Evolutionary conservation across 331 rosid species (phyloP).

Genomic region (Ulmus americana): DNA sequence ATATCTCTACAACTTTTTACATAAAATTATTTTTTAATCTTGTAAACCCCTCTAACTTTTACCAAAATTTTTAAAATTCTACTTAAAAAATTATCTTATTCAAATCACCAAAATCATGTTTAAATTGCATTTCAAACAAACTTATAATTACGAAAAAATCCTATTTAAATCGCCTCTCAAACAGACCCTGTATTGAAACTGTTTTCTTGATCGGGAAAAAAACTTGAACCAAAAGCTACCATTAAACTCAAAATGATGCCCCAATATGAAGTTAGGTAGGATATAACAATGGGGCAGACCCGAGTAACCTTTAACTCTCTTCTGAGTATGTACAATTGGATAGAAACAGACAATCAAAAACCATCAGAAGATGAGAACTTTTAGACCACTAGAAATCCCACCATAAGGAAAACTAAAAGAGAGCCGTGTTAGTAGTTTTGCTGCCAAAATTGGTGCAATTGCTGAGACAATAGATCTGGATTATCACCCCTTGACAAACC

Average conservation of each 20-base stretch:
- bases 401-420: not conserved
- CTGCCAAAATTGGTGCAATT: slow-evolving; percentile 46
- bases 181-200: not conserved
- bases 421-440: slow-evolving; percentile 24
- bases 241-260: slow-evolving; percentile 17
- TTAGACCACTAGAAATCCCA: slow-evolving; percentile 17
- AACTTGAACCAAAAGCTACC: slow-evolving; percentile 11
- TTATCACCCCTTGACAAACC: slow-evolving; percentile 15
- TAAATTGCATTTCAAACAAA: too few relatives aligned
- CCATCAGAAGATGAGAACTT: slow-evolving; percentile 12
- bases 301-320: slow-evolving; percentile 8
- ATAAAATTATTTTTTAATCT: too few relatives aligned
- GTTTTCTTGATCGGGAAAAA: slow-evolving; percentile 2
- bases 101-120: too few relatives aligned
- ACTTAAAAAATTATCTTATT: too few relatives aligned
- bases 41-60: too few relatives aligned
- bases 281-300: slow-evolving; percentile 21
- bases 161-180: too few relatives aligned
- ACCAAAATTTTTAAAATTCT: too few relatives aligned
- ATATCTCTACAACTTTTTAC: too few relatives aligned
- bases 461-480: slow-evolving; percentile 33
- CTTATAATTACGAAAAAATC: too few relatives aligned
- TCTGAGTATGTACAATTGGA: slow-evolving; percentile 51
- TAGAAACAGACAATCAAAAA: slow-evolving; percentile 25
- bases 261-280: slow-evolving; percentile 13